A percentile compares a stretch with the other conserved stretches of the same genome.
phyloP scores from a whole-genome alignment of 345 rosid species.

The Psidium guajava region DNA sequence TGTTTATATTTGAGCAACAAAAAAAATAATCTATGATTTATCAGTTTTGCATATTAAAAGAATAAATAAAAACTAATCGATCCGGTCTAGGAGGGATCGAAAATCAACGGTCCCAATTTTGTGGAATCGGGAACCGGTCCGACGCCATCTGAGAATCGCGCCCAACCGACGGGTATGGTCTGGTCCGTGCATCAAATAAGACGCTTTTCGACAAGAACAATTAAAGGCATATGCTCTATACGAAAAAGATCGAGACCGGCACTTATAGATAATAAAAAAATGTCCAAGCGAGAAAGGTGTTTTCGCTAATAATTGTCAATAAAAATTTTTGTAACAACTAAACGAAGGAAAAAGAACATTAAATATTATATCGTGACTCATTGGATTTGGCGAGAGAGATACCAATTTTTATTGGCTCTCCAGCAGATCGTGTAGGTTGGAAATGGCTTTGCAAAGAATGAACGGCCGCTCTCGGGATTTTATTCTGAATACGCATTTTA shows the following conservation, averaged over 20 bases:
- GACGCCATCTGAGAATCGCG: too few relatives aligned
- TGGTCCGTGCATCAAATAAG: rapidly evolving
- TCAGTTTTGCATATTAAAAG: too few relatives aligned
- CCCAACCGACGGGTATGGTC: too few relatives aligned
- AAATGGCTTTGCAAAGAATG: background rate
- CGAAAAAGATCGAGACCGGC: background rate
- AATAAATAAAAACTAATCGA: too few relatives aligned
- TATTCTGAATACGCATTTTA: background rate
- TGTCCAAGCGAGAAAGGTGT: background rate
- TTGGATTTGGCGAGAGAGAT: rapidly evolving
- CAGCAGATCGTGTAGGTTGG: background rate
- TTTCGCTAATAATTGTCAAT: background rate
- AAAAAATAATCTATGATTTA: too few relatives aligned
- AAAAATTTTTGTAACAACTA: too few relatives aligned
- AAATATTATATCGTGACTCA: background rate
- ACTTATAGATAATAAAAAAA: background rate
- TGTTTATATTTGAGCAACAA: too few relatives aligned
- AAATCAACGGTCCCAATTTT: too few relatives aligned
- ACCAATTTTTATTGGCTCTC: background rate
- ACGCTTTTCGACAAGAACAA: background rate
- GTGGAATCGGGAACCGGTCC: too few relatives aligned
- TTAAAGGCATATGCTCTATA: background rate
- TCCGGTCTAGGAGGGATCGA: too few relatives aligned
- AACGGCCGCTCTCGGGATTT: background rate
- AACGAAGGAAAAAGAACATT: too few relatives aligned